phyloP scores from a whole-genome alignment of 495 filamentous ascomycete species.

The Halenospora varia region DNA sequence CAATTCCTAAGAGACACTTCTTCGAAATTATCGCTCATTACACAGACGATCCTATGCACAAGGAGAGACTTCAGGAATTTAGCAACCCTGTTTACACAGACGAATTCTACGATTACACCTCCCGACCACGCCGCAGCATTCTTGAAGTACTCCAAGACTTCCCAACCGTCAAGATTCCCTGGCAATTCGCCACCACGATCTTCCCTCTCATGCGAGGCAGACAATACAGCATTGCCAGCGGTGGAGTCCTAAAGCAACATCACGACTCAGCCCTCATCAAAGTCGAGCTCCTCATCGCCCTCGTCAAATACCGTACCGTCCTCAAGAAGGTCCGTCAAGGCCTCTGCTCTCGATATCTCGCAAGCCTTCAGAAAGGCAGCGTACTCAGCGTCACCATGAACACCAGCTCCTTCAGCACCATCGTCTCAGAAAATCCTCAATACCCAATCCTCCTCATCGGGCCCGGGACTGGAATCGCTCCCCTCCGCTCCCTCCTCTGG shows the following conservation, averaged over 20 bases:
- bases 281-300: slow-evolving; percentile 80
- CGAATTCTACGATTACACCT: slow-evolving; percentile 94
- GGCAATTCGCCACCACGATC: slow-evolving; percentile 60
- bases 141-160: slow-evolving; percentile 92
- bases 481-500: slow-evolving; percentile 75
- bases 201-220: slow-evolving; percentile 74
- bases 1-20: slow-evolving; percentile 84
- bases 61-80: slow-evolving; percentile 80
- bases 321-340: slow-evolving; percentile 82
- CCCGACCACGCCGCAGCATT: slow-evolving; percentile 84
- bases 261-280: slow-evolving; percentile 26
- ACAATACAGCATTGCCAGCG: slow-evolving; percentile 86
- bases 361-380: slow-evolving; percentile 52
- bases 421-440: not conserved
- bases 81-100: slow-evolving; percentile 71
- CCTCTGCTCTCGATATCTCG: slow-evolving; percentile 84
- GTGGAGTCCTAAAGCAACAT: slow-evolving; percentile 39
- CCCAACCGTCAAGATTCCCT: slow-evolving; percentile 75
- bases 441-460: slow-evolving; percentile 73
- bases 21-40: slow-evolving; percentile 72
- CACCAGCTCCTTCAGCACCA: not conserved
- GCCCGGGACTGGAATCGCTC: slow-evolving; percentile 88
- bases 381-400: slow-evolving; percentile 53
- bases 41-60: slow-evolving; percentile 65
- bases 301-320: slow-evolving; percentile 87